A percentile compares a stretch with the other conserved stretches of the same genome.
phyloP scores from a whole-genome alignment of 1,139 yeast genomes.

The Pneumocystis canis region DNA sequence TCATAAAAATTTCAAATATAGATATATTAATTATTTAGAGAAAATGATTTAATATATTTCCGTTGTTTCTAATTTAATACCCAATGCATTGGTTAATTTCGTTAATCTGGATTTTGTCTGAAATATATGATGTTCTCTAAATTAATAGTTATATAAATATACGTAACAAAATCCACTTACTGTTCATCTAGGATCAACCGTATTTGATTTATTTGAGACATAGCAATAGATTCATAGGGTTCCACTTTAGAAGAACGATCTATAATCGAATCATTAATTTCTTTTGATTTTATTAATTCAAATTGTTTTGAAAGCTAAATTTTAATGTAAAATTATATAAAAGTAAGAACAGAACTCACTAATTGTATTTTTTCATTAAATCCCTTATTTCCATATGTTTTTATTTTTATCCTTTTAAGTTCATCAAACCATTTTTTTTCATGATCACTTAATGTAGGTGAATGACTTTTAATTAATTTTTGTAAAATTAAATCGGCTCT shows the following conservation, averaged over 20 bases:
- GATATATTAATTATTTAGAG: background rate
- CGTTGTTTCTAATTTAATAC: background rate
- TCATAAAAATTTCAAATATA: background rate
- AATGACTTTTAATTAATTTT: conserved; percentile 19
- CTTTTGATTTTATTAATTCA: background rate
- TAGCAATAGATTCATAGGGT: background rate
- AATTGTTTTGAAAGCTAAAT: background rate
- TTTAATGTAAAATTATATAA: background rate
- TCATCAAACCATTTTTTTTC: conserved; percentile 36
- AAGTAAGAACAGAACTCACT: background rate
- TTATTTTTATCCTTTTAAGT: conserved; percentile 22
- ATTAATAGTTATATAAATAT: background rate
- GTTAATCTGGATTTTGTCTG: background rate
- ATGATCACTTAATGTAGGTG: conserved; percentile 26
- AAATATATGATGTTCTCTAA: background rate
- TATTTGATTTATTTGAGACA: background rate
- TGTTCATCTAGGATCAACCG: background rate
- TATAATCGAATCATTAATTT: background rate
- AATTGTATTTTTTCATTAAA: background rate
- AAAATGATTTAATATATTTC: background rate
- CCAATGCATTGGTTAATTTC: background rate
- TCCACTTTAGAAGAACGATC: background rate
- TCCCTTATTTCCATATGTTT: conserved; percentile 5
- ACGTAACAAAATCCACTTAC: background rate
- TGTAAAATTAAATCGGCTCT: conserved; percentile 24